Evolutionary conservation across 176 grass and related monocot genomes (phyloP).

Genomic region (Bolboschoenus planiculmis): DNA sequence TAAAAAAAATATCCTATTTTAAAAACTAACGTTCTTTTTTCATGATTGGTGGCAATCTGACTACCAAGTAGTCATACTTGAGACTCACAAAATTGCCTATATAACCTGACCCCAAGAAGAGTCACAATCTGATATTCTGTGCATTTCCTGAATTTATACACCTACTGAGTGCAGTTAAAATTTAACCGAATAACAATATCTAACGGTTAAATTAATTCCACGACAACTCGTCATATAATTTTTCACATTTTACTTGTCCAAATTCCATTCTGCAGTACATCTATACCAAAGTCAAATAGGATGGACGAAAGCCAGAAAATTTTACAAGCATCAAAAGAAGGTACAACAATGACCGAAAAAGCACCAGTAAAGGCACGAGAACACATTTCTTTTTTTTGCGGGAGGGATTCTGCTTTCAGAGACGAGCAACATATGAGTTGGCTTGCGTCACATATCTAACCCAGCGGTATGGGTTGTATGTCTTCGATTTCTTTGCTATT

Average conservation of each 20-base stretch:
- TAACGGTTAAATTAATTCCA: background rate
- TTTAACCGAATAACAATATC: background rate
- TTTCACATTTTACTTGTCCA: background rate
- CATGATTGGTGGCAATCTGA: too few relatives aligned
- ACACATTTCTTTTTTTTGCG: background rate
- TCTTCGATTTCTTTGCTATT: conserved; percentile 92
- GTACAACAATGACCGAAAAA: background rate
- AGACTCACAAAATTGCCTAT: background rate
- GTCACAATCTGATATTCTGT: background rate
- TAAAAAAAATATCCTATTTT: too few relatives aligned
- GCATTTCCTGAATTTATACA: background rate
- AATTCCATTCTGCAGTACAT: background rate
- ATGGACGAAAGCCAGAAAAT: background rate
- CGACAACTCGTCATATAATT: background rate
- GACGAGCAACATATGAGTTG: conserved; percentile 86
- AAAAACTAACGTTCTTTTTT: too few relatives aligned
- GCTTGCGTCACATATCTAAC: conserved; percentile 96
- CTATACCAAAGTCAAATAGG: background rate
- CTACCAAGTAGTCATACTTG: too few relatives aligned
- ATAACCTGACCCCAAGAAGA: background rate
- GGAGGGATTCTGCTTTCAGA: conserved; percentile 34
- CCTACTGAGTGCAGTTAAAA: background rate
- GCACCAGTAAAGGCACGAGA: background rate
- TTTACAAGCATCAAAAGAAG: conserved; percentile 1
- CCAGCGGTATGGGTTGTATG: conserved; percentile 96